Evolutionary conservation across 257 asterid genomes (phyloP).

Genomic region (Handroanthus guayacan): DNA sequence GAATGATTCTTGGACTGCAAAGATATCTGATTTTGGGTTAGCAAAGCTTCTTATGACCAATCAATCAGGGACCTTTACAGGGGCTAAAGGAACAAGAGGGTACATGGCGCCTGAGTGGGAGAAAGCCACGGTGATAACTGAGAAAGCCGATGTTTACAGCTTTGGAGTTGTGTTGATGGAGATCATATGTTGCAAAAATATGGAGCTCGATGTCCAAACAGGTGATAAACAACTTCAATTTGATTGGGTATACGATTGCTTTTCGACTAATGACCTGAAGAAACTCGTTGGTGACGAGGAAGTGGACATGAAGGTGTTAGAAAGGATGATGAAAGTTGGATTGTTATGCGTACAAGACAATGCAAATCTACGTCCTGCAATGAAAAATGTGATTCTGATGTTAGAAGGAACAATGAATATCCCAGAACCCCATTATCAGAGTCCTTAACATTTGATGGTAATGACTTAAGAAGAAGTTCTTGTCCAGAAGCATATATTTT

Average conservation of each 20-base stretch:
- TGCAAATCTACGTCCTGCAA: not conserved
- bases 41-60: conserved; percentile 15
- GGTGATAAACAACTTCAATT: not conserved
- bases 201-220: not conserved
- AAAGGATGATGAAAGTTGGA: conserved; percentile 16
- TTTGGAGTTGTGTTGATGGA: conserved; percentile 2
- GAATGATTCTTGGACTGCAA: conserved; percentile 13
- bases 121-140: not conserved
- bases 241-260: conserved; percentile 3
- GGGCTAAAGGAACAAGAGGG: conserved; percentile 12
- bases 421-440: not conserved
- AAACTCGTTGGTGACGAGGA: not conserved
- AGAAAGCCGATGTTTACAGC: conserved; percentile 9
- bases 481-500: not conserved
- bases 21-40: conserved; percentile 19
- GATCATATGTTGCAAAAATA: conserved; percentile 1
- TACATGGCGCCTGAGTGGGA: conserved; percentile 16
- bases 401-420: conserved; percentile 7
- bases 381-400: conserved; percentile 6
- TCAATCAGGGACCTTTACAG: conserved; percentile 20
- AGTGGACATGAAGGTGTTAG: conserved; percentile 11
- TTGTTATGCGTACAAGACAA: conserved; percentile 5
- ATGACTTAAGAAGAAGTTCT: not conserved
- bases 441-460: not conserved
- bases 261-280: conserved; percentile 5